phyloP scores from a whole-genome alignment of 306 rosid genomes.

The Senna tora region DNA sequence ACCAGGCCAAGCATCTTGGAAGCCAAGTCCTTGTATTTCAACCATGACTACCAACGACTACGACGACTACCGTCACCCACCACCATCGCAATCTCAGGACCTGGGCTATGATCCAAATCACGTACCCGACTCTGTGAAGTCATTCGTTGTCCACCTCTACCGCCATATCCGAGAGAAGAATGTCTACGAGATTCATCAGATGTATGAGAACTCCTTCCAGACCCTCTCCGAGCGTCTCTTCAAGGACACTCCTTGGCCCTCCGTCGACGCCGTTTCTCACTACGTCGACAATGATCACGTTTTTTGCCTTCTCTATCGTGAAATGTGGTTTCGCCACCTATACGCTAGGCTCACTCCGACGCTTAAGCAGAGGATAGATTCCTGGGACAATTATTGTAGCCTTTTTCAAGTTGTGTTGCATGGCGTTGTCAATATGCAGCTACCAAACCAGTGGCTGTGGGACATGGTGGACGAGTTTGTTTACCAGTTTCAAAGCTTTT shows the following conservation, averaged over 20 bases:
- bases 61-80: constrained; percentile 54
- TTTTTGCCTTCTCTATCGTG: constrained; percentile 89
- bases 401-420: constrained; percentile 91
- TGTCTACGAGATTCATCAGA: constrained; percentile 95
- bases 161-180: constrained; percentile 96
- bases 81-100: constrained; percentile 50
- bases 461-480: constrained; percentile 99
- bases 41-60: constrained; percentile 64
- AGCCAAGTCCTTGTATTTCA: background rate
- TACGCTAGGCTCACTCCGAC: constrained; percentile 89
- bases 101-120: constrained; percentile 83
- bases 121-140: constrained; percentile 84
- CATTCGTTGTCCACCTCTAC: constrained; percentile 89
- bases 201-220: constrained; percentile 86
- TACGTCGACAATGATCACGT: constrained; percentile 93
- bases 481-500: constrained; percentile 96
- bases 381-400: constrained; percentile 95
- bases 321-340: constrained; percentile 99
- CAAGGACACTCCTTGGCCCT: constrained; percentile 97
- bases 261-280: constrained; percentile 86
- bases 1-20: background rate
- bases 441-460: constrained; percentile 98
- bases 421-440: constrained; percentile 95
- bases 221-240: constrained; percentile 85
- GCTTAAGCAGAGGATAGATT: constrained; percentile 87